Percentiles rank a stretch among this genome's conserved stretches.
Conservation (phyloP, 1,284 basidiomycete genomes). For the Apiotrichum siamense region DNA sequence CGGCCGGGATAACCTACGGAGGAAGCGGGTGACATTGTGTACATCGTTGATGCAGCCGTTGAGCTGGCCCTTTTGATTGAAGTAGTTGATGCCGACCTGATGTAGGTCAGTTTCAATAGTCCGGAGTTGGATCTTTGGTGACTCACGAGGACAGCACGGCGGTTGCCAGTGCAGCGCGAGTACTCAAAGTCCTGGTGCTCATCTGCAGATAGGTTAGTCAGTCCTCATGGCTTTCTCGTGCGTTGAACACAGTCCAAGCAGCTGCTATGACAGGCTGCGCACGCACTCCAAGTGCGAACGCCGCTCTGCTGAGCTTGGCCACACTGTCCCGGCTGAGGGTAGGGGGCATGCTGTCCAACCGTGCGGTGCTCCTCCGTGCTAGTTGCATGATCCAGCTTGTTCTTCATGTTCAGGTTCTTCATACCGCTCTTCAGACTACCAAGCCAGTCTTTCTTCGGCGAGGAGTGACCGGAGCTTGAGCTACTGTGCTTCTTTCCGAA, state of each 20-base stretch:
- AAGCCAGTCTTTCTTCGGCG: neutral
- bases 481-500: too few relatives aligned
- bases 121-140: too few relatives aligned
- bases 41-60: constrained; percentile 85
- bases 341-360: too few relatives aligned
- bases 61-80: constrained; percentile 28
- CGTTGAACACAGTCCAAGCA: too few relatives aligned
- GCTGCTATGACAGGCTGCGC: too few relatives aligned
- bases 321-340: too few relatives aligned
- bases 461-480: too few relatives aligned
- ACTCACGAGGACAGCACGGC: constrained; percentile 11
- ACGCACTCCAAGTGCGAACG: too few relatives aligned
- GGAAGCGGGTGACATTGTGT: constrained; percentile 66
- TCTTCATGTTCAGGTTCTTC: neutral
- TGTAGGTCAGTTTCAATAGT: constrained; percentile 59
- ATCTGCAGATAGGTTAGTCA: neutral
- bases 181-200: constrained; percentile 63
- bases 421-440: neutral
- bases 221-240: too few relatives aligned
- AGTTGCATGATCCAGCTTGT: neutral
- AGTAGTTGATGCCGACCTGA: constrained; percentile 47
- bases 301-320: too few relatives aligned
- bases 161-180: constrained; percentile 58
- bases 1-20: too few relatives aligned
- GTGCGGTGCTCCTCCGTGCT: neutral